Conservation (phyloP, 2,329 filamentous ascomycete species). For the Stemphylium vesicarium region DNA sequence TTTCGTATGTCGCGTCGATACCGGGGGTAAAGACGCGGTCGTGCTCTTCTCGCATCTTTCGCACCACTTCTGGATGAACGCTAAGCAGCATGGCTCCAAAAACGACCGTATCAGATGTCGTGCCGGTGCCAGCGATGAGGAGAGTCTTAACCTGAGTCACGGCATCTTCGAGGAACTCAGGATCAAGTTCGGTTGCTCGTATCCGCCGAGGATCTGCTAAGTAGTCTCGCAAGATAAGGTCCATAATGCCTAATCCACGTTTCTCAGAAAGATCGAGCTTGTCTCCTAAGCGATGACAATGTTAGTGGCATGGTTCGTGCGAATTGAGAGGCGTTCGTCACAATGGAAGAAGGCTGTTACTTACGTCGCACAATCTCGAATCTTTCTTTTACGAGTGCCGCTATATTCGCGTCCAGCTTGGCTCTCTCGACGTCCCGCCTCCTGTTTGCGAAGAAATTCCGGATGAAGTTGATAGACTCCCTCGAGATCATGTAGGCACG, state of each 20-base stretch:
- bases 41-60: conserved; percentile 55
- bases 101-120: conserved; percentile 45
- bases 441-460: conserved; percentile 15
- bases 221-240: conserved; percentile 39
- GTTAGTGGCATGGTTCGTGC: not conserved
- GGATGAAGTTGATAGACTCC: conserved; percentile 30
- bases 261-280: conserved; percentile 46
- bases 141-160: conserved; percentile 50
- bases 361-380: conserved; percentile 34
- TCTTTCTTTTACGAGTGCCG: conserved; percentile 45
- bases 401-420: conserved; percentile 44
- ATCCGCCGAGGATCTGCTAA: conserved; percentile 22
- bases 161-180: conserved; percentile 44
- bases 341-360: not conserved
- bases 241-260: conserved; percentile 47
- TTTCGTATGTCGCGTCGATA: conserved; percentile 43
- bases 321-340: not conserved
- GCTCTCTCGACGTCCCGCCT: conserved; percentile 14
- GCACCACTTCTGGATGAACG: conserved; percentile 32
- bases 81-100: conserved; percentile 42
- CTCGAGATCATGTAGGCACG: conserved; percentile 16
- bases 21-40: conserved; percentile 58
- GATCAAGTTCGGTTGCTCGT: conserved; percentile 32
- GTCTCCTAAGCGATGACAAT: conserved; percentile 15
- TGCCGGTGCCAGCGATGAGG: conserved; percentile 54